Percentiles rank a stretch among this genome's conserved stretches.
Evolutionary conservation across 1,284 basidiomycete species (phyloP).

Genomic region (Albatrellus sp.): DNA sequence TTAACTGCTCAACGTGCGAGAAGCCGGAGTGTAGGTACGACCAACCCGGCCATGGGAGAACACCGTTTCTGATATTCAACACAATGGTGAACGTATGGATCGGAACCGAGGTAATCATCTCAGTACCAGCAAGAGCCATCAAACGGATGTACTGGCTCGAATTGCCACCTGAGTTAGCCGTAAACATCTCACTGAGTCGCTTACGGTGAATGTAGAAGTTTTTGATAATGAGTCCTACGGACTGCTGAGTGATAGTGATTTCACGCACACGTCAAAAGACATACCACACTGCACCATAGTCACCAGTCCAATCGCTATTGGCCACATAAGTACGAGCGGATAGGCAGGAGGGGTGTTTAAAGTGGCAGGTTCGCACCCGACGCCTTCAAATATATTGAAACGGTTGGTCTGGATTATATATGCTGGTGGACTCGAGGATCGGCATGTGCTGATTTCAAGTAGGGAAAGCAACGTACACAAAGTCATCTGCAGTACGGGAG

Average conservation of each 20-base stretch:
- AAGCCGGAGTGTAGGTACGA: conserved; percentile 23
- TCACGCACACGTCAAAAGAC: conserved; percentile 2
- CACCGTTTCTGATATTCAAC: conserved; percentile 14
- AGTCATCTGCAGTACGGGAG: conserved; percentile 22
- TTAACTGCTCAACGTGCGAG: conserved; percentile 17
- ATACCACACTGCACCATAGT: conserved; percentile 27
- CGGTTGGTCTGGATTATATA: conserved; percentile 33
- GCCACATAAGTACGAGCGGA: conserved; percentile 22
- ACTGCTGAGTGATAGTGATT: neutral
- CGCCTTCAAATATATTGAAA: conserved; percentile 31
- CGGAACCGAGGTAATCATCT: conserved; percentile 37
- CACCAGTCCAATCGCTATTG: conserved; percentile 25
- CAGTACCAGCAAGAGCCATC: conserved; percentile 39
- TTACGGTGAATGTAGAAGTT: conserved; percentile 22
- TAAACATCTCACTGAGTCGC: conserved; percentile 28
- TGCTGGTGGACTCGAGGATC: conserved; percentile 17
- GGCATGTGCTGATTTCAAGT: neutral
- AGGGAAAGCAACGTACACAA: conserved; percentile 13
- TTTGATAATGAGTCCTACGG: conserved; percentile 27
- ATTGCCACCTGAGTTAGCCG: conserved; percentile 22
- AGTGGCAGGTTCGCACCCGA: conserved; percentile 28
- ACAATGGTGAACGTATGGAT: conserved; percentile 28
- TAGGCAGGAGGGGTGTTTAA: conserved; percentile 26
- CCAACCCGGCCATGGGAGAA: conserved; percentile 24
- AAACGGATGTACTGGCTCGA: conserved; percentile 48